A percentile compares a stretch with the other conserved stretches of the same genome.
These are phyloP conservation scores for Pseudogymnoascus sp. DNA, from an alignment of 2,329 filamentous ascomycete species.

Conservation along the genomic window DNA sequence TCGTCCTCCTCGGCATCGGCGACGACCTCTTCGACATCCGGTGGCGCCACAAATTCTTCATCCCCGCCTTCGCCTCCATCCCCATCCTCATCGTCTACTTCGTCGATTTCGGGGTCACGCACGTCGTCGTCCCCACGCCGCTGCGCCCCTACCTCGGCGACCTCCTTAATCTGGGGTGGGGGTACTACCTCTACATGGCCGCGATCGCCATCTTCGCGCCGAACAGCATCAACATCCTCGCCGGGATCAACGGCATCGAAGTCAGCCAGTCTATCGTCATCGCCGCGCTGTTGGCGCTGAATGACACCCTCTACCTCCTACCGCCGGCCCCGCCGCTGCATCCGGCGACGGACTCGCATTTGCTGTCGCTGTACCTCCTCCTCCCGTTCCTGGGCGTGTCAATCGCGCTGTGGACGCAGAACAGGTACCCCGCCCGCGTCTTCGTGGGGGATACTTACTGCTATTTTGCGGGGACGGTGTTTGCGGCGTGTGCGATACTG, in stretches of 20 bases:
- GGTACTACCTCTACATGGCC: slow-evolving; percentile 97
- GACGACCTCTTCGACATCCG: slow-evolving; percentile 97
- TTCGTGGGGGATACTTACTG: slow-evolving; percentile 99
- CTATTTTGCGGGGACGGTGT: slow-evolving; percentile 99
- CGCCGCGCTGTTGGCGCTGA: slow-evolving; percentile 71
- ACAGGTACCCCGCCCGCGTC: slow-evolving; percentile 90
- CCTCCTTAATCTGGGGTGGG: slow-evolving; percentile 69
- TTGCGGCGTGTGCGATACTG: slow-evolving; percentile 91
- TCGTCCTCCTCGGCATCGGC: slow-evolving; percentile 82
- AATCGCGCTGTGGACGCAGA: slow-evolving; percentile 75
- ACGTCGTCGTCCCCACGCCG: slow-evolving; percentile 81
- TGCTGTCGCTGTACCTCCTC: slow-evolving; percentile 92
- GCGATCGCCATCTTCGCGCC: slow-evolving; percentile 94
- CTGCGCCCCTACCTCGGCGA: slow-evolving; percentile 72
- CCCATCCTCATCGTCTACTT: slow-evolving; percentile 96
- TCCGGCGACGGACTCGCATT: slow-evolving; percentile 87
- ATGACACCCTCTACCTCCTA: slow-evolving; percentile 81
- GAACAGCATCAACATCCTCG: slow-evolving; percentile 99
- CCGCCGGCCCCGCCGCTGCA: slow-evolving; percentile 64
- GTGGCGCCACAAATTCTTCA: slow-evolving; percentile 98
- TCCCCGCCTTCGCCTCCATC: slow-evolving; percentile 86
- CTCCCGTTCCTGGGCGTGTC: slow-evolving; percentile 93
- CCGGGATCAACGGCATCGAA: slow-evolving; percentile 97
- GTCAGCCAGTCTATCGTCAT: slow-evolving; percentile 91
- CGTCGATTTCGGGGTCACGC: slow-evolving; percentile 95